These are phyloP conservation scores for Globisporangium barbulae DNA, from an alignment of 352 stramenopile species.

Conservation along the genomic window DNA sequence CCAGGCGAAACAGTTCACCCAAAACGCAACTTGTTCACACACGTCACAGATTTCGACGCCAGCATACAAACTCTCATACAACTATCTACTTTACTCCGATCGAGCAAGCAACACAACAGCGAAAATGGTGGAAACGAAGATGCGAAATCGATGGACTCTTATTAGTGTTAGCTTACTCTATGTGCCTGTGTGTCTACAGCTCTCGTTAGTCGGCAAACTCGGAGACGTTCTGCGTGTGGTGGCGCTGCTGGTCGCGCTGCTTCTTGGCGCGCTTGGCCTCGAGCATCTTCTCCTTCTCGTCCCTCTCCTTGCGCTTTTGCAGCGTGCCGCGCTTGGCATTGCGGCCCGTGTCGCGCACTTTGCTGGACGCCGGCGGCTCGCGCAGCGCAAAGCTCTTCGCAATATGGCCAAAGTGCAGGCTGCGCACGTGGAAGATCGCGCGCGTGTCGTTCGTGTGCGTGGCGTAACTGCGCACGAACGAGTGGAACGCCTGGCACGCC, in stretches of 20 bases:
- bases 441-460: slow-evolving; percentile 89
- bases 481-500: slow-evolving; percentile 89
- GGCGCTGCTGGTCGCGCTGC: slow-evolving; percentile 53
- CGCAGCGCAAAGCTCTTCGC: slow-evolving; percentile 91
- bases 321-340: slow-evolving; percentile 79
- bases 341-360: slow-evolving; percentile 69
- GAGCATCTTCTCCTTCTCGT: slow-evolving; percentile 63
- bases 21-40: slow-evolving; percentile 8
- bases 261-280: slow-evolving; percentile 60
- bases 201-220: slow-evolving; percentile 63
- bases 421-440: slow-evolving; percentile 91
- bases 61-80: not conserved
- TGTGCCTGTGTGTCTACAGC: not conserved
- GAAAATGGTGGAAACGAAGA: not conserved
- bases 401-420: slow-evolving; percentile 93
- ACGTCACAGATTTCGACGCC: slow-evolving; percentile 9
- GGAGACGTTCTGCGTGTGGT: slow-evolving; percentile 68
- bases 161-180: slow-evolving; percentile 7
- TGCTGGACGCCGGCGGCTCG: slow-evolving; percentile 74
- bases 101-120: not conserved
- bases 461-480: slow-evolving; percentile 92
- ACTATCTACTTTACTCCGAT: not conserved
- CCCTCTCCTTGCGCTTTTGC: slow-evolving; percentile 77
- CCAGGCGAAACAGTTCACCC: not conserved
- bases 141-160: slow-evolving; percentile 3